Conservation (phyloP, 1,284 basidiomycete genomes). For the Marasmius tenuissimus region DNA sequence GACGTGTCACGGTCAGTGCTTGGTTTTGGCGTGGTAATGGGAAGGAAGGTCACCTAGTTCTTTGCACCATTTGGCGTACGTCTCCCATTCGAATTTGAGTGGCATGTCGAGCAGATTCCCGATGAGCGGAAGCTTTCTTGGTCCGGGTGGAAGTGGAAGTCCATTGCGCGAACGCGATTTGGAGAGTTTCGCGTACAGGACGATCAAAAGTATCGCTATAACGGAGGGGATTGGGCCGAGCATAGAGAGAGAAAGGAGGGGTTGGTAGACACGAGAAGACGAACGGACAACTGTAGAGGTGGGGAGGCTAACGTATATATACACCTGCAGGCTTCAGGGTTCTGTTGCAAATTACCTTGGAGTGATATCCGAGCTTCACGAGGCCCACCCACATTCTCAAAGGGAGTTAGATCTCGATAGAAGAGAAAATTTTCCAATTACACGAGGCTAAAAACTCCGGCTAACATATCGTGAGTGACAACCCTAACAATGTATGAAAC, state of each 20-base stretch:
- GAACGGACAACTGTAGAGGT: background rate
- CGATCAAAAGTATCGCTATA: background rate
- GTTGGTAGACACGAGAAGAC: background rate
- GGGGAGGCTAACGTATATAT: background rate
- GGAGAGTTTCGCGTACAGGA: constrained; percentile 3
- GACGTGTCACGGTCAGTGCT: background rate
- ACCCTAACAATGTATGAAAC: too few relatives aligned
- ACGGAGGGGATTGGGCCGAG: background rate
- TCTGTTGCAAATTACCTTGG: too few relatives aligned
- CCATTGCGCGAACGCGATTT: background rate
- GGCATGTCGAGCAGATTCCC: constrained; percentile 15
- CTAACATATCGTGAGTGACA: too few relatives aligned
- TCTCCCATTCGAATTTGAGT: constrained; percentile 12
- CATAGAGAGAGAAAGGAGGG: background rate
- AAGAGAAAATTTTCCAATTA: too few relatives aligned
- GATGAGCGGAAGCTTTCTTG: constrained; percentile 10
- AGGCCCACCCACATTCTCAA: too few relatives aligned
- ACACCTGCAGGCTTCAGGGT: background rate
- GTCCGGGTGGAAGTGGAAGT: constrained; percentile 15
- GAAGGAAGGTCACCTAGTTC: constrained; percentile 3
- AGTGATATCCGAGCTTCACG: too few relatives aligned
- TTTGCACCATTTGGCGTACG: constrained; percentile 12
- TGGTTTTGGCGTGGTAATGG: too few relatives aligned
- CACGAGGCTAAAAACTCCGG: too few relatives aligned
- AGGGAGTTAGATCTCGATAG: too few relatives aligned